Percentiles rank a stretch among this genome's conserved stretches.
These are phyloP conservation scores for Phyllostachys edulis DNA, from an alignment of 176 grass and related monocot species.

Conservation along the genomic window DNA sequence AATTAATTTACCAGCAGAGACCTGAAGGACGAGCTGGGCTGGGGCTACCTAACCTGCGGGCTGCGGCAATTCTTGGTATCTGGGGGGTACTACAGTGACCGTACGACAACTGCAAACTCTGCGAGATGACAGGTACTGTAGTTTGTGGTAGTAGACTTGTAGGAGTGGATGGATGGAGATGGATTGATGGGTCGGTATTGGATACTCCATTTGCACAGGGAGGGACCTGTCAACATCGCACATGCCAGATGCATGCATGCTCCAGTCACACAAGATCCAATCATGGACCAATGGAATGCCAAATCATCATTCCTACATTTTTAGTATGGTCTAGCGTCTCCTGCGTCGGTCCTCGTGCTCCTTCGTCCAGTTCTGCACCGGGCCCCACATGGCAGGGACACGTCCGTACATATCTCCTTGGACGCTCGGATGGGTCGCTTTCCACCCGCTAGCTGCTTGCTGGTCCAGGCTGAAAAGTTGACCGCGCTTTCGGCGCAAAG, in stretches of 20 bases:
- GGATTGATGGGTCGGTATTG: background rate
- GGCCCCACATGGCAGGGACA: background rate
- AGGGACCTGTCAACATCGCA: background rate
- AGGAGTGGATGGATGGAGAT: no score
- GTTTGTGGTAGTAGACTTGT: no score
- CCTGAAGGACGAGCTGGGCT: no score
- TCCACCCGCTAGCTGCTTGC: background rate
- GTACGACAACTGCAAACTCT: background rate
- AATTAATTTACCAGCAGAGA: no score
- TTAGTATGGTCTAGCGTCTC: no score
- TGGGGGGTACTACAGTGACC: no score
- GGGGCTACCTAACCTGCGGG: no score
- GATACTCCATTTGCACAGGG: background rate
- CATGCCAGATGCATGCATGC: background rate
- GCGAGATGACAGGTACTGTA: background rate
- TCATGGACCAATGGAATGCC: slow-evolving; percentile 28
- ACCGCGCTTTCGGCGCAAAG: background rate
- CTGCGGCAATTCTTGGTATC: no score
- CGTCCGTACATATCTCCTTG: background rate
- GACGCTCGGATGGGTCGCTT: background rate
- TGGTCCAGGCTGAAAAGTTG: background rate
- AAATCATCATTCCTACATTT: background rate
- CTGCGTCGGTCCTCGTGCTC: background rate
- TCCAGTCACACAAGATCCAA: background rate
- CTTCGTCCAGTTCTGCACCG: background rate